Evolutionary conservation across 371 early-diverging fungal species (phyloP).

Genomic region (Choanephora cucurbitarum): DNA sequence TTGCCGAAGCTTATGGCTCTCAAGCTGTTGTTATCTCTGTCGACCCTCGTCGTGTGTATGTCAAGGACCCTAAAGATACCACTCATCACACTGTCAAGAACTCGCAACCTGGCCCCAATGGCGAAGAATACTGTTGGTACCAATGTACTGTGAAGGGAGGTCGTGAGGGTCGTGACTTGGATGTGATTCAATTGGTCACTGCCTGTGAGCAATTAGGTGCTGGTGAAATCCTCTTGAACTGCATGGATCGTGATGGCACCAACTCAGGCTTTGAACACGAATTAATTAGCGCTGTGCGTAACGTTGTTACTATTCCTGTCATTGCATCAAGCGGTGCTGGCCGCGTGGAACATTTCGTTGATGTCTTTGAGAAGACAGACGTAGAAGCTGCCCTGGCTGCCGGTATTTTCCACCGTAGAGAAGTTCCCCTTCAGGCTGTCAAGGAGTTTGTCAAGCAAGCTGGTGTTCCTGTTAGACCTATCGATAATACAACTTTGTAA

Average conservation of each 20-base stretch:
- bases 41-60: constrained; percentile 94
- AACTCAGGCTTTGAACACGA: constrained; percentile 94
- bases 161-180: constrained; percentile 91
- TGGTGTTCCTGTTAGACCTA: constrained; percentile 45
- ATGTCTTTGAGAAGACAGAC: constrained; percentile 80
- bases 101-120: constrained; percentile 80
- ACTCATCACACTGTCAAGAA: constrained; percentile 77
- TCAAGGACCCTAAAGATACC: constrained; percentile 74
- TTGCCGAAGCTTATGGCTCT: constrained; percentile 88
- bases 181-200: constrained; percentile 87
- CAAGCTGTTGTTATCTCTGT: constrained; percentile 99
- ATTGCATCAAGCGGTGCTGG: constrained; percentile 97
- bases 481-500: constrained; percentile 29
- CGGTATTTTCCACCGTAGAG: constrained; percentile 95
- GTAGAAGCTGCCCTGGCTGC: constrained; percentile 97
- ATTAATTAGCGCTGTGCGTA: constrained; percentile 75
- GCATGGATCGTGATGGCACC: constrained; percentile 97
- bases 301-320: constrained; percentile 88
- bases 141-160: constrained; percentile 98
- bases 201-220: constrained; percentile 92
- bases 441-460: constrained; percentile 66
- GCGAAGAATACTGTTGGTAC: constrained; percentile 96
- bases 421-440: constrained; percentile 86
- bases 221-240: constrained; percentile 94
- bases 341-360: constrained; percentile 78